Percentiles rank a stretch among this genome's conserved stretches.
phyloP scores from a whole-genome alignment of 768 basidiomycete genomes.

The Bullera alba region DNA sequence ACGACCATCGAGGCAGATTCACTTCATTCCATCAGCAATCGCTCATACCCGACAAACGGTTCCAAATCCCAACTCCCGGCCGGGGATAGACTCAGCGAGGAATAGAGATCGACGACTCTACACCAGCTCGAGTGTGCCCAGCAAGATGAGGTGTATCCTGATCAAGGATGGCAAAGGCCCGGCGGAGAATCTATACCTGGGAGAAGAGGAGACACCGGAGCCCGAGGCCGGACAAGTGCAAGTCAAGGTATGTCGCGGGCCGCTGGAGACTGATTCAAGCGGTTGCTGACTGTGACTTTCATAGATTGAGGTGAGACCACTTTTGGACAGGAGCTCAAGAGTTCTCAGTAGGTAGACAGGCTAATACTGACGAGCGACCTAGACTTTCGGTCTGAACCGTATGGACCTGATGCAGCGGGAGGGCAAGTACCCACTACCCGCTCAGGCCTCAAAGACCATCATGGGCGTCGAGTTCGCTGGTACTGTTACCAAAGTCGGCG shows the following conservation, averaged over 20 bases:
- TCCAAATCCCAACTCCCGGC: no score
- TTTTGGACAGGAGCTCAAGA: neutral
- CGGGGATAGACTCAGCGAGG: no score
- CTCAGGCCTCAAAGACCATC: slow-evolving; percentile 61
- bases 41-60: no score
- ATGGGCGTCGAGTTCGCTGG: slow-evolving; percentile 87
- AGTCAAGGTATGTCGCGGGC: slow-evolving; percentile 60
- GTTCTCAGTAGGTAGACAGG: neutral
- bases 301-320: neutral
- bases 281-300: neutral
- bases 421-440: slow-evolving; percentile 62
- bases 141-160: slow-evolving; percentile 66
- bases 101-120: no score
- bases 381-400: slow-evolving; percentile 80
- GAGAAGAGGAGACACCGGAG: slow-evolving; percentile 61
- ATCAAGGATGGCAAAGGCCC: slow-evolving; percentile 71
- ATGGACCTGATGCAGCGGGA: slow-evolving; percentile 63
- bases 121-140: no score
- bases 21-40: no score
- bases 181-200: slow-evolving; percentile 69
- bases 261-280: neutral
- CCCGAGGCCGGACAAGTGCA: slow-evolving; percentile 59
- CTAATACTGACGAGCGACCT: slow-evolving; percentile 24
- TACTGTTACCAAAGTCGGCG: slow-evolving; percentile 54
- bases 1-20: no score